phyloP scores from a whole-genome alignment of 495 filamentous ascomycete genomes.

The Endocarpon pusillum region DNA sequence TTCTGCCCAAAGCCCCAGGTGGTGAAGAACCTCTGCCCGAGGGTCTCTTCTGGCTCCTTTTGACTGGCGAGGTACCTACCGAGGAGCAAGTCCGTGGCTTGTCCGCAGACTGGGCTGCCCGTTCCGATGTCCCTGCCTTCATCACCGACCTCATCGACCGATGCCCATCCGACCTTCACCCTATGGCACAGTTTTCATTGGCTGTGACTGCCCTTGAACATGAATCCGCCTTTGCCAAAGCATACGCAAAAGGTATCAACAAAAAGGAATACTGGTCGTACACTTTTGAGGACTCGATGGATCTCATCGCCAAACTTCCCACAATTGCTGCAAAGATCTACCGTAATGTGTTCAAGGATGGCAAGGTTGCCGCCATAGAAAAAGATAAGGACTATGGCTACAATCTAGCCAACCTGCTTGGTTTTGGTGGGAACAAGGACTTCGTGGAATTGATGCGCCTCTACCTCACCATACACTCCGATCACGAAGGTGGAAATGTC shows the following conservation, averaged over 20 bases:
- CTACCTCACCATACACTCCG: conserved; percentile 97
- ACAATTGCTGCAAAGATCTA: conserved; percentile 97
- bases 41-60: conserved; percentile 98
- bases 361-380: conserved; percentile 87
- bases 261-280: conserved; percentile 99
- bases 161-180: conserved; percentile 95
- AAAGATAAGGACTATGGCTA: conserved; percentile 96
- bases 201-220: conserved; percentile 96
- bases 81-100: conserved; percentile 96
- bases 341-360: conserved; percentile 98
- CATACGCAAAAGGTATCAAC: conserved; percentile 94
- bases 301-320: conserved; percentile 97
- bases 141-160: conserved; percentile 98
- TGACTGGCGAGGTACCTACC: conserved; percentile 90
- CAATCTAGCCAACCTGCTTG: conserved; percentile 98
- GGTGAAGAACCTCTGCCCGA: conserved; percentile 93
- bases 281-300: conserved; percentile 99
- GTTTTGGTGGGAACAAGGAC: conserved; percentile 86
- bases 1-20: conserved; percentile 90
- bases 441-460: conserved; percentile 96
- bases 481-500: conserved; percentile 98
- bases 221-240: conserved; percentile 91
- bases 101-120: conserved; percentile 96
- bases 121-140: conserved; percentile 89
- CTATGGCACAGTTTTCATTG: conserved; percentile 98